These are phyloP conservation scores for Pythium aristosporum DNA, from an alignment of 352 stramenopile genomes.

Conservation along the genomic window DNA sequence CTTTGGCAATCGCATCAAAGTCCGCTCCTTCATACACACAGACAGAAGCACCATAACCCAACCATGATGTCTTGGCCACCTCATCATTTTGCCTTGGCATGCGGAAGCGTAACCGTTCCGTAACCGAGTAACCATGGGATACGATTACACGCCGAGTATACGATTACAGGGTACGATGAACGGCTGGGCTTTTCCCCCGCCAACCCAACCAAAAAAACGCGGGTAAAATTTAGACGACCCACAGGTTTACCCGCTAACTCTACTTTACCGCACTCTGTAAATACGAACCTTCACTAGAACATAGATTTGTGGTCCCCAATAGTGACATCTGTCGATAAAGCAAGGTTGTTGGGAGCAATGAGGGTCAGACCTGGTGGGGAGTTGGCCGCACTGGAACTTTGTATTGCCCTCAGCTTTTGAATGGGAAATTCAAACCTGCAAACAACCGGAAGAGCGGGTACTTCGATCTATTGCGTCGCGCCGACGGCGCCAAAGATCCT, in stretches of 20 bases:
- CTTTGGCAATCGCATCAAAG: neutral
- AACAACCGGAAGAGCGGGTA: constrained; percentile 33
- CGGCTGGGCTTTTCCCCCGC: neutral
- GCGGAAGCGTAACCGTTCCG: neutral
- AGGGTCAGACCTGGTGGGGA: constrained; percentile 9
- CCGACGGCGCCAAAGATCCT: neutral
- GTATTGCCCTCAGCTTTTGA: constrained; percentile 31
- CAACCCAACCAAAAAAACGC: constrained; percentile 33
- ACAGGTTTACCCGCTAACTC: constrained; percentile 42
- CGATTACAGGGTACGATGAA: too few relatives aligned
- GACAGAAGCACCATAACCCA: neutral
- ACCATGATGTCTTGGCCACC: too few relatives aligned
- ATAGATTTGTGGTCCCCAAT: neutral
- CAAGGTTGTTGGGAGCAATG: neutral
- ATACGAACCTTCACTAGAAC: neutral
- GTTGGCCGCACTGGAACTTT: constrained; percentile 33
- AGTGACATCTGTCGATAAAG: constrained; percentile 14
- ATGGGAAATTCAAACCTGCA: constrained; percentile 41
- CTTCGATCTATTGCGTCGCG: neutral
- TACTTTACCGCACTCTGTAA: constrained; percentile 7
- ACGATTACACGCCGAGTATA: neutral
- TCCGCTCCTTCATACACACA: neutral
- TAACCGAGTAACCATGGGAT: neutral
- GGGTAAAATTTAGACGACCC: constrained; percentile 40
- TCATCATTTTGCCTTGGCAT: neutral